Evolutionary conservation across 805 yeast species (phyloP).

Genomic region (Sugiyamaella americana): DNA sequence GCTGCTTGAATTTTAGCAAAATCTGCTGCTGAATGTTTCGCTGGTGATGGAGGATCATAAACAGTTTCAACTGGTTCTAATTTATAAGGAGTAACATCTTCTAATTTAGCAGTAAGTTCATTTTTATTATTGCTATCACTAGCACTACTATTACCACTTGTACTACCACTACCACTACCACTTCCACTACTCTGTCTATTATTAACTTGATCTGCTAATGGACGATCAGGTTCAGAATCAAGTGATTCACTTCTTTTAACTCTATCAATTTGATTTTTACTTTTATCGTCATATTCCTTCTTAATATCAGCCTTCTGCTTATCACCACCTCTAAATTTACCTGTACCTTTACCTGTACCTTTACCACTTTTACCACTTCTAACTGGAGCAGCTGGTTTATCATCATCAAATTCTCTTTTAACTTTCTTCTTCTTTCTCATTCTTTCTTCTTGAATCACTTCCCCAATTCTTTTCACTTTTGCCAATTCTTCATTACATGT

Average conservation of each 20-base stretch:
- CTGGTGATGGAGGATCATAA: slow-evolving; percentile 18
- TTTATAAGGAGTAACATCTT: slow-evolving; percentile 2
- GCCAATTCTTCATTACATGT: slow-evolving; percentile 2
- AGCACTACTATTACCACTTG: background rate
- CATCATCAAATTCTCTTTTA: slow-evolving; percentile 3
- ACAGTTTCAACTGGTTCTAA: slow-evolving; percentile 2
- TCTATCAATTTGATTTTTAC: background rate
- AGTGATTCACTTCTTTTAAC: slow-evolving; percentile 4
- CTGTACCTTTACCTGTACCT: slow-evolving; percentile 3
- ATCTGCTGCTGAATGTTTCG: slow-evolving; percentile 67
- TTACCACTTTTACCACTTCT: slow-evolving; percentile 3
- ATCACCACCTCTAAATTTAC: background rate
- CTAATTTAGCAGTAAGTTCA: too few species aligned
- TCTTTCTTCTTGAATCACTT: slow-evolving; percentile 6
- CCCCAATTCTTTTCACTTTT: slow-evolving; percentile 2
- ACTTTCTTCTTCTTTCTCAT: background rate
- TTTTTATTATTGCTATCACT: background rate
- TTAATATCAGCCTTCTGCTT: background rate
- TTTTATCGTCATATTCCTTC: slow-evolving; percentile 10
- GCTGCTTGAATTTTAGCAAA: slow-evolving; percentile 65
- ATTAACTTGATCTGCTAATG: background rate
- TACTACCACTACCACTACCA: background rate
- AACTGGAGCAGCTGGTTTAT: background rate
- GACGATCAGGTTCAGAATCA: background rate
- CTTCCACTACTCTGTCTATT: background rate